phyloP scores from a whole-genome alignment of 2,329 filamentous ascomycete species.

The Arthrobotrys pseudoclavata region DNA sequence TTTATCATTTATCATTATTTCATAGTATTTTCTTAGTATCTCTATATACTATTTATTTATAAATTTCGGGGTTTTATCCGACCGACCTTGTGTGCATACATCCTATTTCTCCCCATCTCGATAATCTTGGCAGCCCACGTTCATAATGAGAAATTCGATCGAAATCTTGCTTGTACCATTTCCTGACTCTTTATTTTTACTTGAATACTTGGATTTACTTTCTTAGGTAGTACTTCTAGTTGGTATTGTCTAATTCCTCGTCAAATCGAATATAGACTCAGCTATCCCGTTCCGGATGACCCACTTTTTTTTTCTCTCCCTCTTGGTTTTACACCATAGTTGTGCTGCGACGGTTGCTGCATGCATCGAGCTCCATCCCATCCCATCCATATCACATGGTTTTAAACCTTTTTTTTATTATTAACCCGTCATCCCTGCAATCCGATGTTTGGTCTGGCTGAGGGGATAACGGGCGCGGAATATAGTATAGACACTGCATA shows the following conservation, averaged over 20 bases:
- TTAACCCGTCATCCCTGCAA: constrained; percentile 12
- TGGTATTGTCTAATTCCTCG: no score
- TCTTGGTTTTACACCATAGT: no score
- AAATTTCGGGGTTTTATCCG: neutral
- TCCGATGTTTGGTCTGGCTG: neutral
- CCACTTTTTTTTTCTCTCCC: neutral
- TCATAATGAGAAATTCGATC: neutral
- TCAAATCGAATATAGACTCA: constrained; percentile 22
- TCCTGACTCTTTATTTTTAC: neutral
- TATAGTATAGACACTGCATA: no score
- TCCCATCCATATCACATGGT: constrained; percentile 18
- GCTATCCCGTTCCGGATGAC: constrained; percentile 32
- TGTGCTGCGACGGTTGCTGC: constrained; percentile 10
- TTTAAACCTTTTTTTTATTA: neutral
- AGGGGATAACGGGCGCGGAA: no score
- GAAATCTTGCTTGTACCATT: no score
- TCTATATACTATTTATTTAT: neutral
- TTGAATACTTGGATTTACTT: no score
- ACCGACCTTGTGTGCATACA: constrained; percentile 42
- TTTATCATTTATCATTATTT: constrained; percentile 2
- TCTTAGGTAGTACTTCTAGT: neutral
- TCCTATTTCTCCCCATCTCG: neutral
- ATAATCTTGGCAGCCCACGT: neutral
- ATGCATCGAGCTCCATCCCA: constrained; percentile 31
- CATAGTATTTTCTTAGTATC: neutral